Conservation (phyloP, 2,329 filamentous ascomycete genomes). For the Fusarium sp. region DNA sequence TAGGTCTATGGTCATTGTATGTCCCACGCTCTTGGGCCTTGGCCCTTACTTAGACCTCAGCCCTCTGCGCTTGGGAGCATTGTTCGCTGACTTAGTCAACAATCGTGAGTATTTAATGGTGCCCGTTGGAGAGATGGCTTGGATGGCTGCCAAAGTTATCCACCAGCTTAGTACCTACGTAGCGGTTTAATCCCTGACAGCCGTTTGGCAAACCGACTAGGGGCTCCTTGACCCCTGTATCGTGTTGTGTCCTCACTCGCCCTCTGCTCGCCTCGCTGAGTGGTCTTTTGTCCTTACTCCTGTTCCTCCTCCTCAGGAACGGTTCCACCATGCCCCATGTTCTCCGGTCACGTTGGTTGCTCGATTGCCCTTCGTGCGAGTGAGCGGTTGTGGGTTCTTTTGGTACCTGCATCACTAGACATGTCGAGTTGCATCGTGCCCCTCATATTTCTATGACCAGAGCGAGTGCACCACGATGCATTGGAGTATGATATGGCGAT, state of each 20-base stretch:
- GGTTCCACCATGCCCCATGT: slow-evolving; percentile 35
- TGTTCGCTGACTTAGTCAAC: slow-evolving; percentile 2
- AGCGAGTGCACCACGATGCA: neutral
- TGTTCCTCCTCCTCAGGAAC: slow-evolving; percentile 29
- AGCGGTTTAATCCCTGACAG: slow-evolving; percentile 35
- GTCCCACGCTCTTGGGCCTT: slow-evolving; percentile 30
- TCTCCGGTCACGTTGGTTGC: slow-evolving; percentile 19
- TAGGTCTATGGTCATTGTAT: slow-evolving; percentile 12
- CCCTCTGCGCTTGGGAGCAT: slow-evolving; percentile 13
- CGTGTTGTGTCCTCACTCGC: slow-evolving; percentile 16
- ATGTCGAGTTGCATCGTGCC: slow-evolving; percentile 22
- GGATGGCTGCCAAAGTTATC: slow-evolving; percentile 33
- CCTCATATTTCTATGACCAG: slow-evolving; percentile 14
- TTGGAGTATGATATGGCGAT: neutral
- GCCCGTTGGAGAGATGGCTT: slow-evolving; percentile 26
- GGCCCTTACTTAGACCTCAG: no score
- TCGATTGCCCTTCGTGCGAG: slow-evolving; percentile 24
- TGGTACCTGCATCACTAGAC: slow-evolving; percentile 39
- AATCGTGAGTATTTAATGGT: slow-evolving; percentile 7
- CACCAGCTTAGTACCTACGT: neutral
- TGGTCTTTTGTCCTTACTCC: slow-evolving; percentile 10
- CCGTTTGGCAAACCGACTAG: slow-evolving; percentile 39
- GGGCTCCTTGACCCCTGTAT: slow-evolving; percentile 18
- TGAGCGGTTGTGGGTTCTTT: slow-evolving; percentile 23
- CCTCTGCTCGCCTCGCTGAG: slow-evolving; percentile 32